Percentiles rank a stretch among this genome's conserved stretches.
phyloP scores from a whole-genome alignment of 2,329 filamentous ascomycete species.

The Pleomassaria siparia region DNA sequence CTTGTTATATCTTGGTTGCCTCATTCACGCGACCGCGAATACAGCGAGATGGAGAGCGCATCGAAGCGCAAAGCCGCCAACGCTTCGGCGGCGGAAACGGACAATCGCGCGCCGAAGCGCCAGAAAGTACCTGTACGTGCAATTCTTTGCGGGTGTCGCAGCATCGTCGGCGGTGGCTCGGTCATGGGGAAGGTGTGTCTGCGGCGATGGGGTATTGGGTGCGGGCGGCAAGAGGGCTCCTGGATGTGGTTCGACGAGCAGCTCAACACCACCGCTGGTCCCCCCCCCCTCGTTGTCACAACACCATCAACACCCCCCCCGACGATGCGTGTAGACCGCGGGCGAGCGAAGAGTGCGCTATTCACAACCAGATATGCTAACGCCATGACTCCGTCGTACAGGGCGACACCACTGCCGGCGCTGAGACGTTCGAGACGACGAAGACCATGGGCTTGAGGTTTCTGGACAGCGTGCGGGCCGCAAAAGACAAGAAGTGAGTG shows the following conservation, averaged over 20 bases:
- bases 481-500: constrained; percentile 78
- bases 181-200: constrained; percentile 18
- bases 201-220: constrained; percentile 30
- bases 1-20: constrained; percentile 18
- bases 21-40: constrained; percentile 34
- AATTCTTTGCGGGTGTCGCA: constrained; percentile 13
- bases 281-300: constrained; percentile 29
- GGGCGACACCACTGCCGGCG: constrained; percentile 26
- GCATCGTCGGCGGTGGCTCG: constrained; percentile 26
- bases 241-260: constrained; percentile 36
- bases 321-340: constrained; percentile 19
- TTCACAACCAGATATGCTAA: constrained; percentile 22
- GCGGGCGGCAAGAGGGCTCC: constrained; percentile 20
- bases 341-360: background rate
- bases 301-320: constrained; percentile 30
- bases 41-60: constrained; percentile 44
- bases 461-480: constrained; percentile 72
- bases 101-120: constrained; percentile 59
- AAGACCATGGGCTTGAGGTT: constrained; percentile 72
- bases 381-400: constrained; percentile 25
- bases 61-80: constrained; percentile 59
- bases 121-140: constrained; percentile 61
- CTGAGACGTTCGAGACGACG: constrained; percentile 68
- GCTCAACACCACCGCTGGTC: constrained; percentile 20
- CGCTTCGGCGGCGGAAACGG: constrained; percentile 52